Conservation (phyloP, 1,284 basidiomycete species). For the Ceratobasidium sp. region DNA sequence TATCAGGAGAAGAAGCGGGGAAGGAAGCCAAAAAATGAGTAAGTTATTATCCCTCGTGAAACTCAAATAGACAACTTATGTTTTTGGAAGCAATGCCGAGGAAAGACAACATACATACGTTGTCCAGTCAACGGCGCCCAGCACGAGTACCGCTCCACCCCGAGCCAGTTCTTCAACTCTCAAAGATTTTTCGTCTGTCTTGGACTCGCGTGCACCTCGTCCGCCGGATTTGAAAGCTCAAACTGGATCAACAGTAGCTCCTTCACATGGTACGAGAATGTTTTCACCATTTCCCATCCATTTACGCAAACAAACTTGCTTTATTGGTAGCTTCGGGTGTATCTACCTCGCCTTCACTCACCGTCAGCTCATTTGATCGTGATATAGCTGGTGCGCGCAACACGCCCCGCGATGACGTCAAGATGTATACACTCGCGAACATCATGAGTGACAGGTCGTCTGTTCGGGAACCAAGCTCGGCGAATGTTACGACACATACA, state of each 20-base stretch:
- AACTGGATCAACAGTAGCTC: not conserved
- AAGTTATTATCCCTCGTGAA: conserved; percentile 11
- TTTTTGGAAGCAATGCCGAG: not conserved
- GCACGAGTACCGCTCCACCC: not conserved
- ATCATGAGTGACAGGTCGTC: conserved; percentile 24
- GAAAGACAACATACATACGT: conserved; percentile 19
- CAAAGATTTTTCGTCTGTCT: conserved; percentile 1
- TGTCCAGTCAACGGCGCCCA: conserved; percentile 15
- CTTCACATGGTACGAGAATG: not conserved
- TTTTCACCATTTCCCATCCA: not conserved
- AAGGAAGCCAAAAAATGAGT: conserved; percentile 40
- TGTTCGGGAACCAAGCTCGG: not conserved
- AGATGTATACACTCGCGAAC: conserved; percentile 34
- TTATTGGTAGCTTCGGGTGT: not conserved
- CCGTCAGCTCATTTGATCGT: conserved; percentile 18
- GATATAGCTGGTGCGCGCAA: not conserved
- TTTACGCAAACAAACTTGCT: not conserved
- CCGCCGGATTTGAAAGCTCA: not conserved
- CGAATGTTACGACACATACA: not conserved
- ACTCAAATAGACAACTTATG: not conserved
- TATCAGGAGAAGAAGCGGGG: conserved; percentile 38
- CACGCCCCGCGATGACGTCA: conserved; percentile 22
- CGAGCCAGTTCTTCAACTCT: not conserved
- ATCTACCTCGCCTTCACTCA: conserved; percentile 16
- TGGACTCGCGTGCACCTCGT: conserved; percentile 36